These are phyloP conservation scores for Croton setiger DNA, from an alignment of 441 rosid species.

Conservation along the genomic window DNA sequence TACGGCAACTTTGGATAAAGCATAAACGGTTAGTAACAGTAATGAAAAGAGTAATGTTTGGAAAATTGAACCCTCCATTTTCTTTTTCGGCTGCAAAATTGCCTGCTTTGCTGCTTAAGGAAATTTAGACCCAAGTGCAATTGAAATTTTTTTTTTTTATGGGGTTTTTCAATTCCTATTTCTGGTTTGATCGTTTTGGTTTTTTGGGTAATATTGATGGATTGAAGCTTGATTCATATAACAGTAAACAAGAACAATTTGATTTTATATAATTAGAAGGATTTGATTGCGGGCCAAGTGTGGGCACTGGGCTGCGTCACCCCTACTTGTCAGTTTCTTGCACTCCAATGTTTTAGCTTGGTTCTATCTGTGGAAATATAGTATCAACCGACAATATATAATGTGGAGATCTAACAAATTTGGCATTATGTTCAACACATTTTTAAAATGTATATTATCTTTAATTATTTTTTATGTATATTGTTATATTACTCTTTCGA, in stretches of 20 bases:
- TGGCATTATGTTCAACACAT: too few species aligned
- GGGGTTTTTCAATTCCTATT: background rate
- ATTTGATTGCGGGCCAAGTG: background rate
- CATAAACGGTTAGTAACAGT: constrained; percentile 6
- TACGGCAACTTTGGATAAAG: background rate
- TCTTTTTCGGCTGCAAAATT: background rate
- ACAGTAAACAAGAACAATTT: too few species aligned
- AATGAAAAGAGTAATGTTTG: background rate
- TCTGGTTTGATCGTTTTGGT: background rate
- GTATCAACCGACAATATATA: too few species aligned
- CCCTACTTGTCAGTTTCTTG: too few species aligned
- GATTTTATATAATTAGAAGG: too few species aligned
- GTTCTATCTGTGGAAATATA: too few species aligned
- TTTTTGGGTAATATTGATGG: background rate
- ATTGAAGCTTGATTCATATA: too few species aligned
- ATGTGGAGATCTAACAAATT: too few species aligned
- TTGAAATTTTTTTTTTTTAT: background rate
- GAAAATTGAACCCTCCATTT: constrained; percentile 9
- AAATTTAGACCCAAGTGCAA: background rate
- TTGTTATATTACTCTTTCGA: too few species aligned
- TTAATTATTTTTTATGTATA: too few species aligned
- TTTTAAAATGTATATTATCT: too few species aligned
- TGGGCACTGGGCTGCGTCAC: background rate
- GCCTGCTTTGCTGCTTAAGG: background rate
- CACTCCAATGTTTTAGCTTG: background rate